These are phyloP conservation scores for Aphanomyces euteiches DNA, from an alignment of 352 stramenopile genomes.

Conservation along the genomic window DNA sequence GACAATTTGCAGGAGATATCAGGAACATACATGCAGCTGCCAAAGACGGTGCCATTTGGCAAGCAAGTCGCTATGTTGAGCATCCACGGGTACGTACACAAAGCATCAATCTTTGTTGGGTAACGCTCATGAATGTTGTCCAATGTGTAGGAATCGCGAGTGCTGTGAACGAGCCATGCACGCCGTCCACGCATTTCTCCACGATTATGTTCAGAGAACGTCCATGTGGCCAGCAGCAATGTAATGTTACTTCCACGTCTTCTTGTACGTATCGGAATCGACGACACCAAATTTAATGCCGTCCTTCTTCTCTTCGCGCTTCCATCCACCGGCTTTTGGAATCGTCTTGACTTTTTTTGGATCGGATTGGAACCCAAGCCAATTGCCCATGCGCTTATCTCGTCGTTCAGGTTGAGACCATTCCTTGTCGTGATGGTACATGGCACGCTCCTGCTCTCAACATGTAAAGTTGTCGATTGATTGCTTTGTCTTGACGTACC, in stretches of 20 bases:
- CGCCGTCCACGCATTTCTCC: slow-evolving; percentile 53
- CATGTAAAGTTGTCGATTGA: neutral
- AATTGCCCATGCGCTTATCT: slow-evolving; percentile 75
- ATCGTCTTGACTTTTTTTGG: slow-evolving; percentile 31
- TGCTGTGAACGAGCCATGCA: slow-evolving; percentile 55
- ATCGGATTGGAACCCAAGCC: slow-evolving; percentile 71
- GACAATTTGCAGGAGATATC: slow-evolving; percentile 52
- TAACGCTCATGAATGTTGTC: neutral
- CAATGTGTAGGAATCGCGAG: slow-evolving; percentile 36
- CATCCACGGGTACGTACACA: slow-evolving; percentile 64
- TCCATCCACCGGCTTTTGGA: slow-evolving; percentile 17
- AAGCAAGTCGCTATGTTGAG: slow-evolving; percentile 41
- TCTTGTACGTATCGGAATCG: slow-evolving; percentile 76
- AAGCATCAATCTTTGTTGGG: neutral
- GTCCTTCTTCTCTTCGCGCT: slow-evolving; percentile 32
- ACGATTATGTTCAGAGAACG: slow-evolving; percentile 55
- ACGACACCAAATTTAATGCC: slow-evolving; percentile 60
- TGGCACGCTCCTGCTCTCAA: slow-evolving; percentile 16
- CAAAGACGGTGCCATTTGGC: slow-evolving; percentile 31
- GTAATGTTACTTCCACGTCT: slow-evolving; percentile 67
- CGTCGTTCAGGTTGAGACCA: slow-evolving; percentile 75
- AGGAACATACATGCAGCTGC: slow-evolving; percentile 69
- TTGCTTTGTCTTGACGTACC: slow-evolving; percentile 30
- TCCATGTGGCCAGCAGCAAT: slow-evolving; percentile 40
- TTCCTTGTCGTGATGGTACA: slow-evolving; percentile 29